Evolutionary conservation across 805 yeast genomes (phyloP).

Genomic region (Starmera pachycereana): DNA sequence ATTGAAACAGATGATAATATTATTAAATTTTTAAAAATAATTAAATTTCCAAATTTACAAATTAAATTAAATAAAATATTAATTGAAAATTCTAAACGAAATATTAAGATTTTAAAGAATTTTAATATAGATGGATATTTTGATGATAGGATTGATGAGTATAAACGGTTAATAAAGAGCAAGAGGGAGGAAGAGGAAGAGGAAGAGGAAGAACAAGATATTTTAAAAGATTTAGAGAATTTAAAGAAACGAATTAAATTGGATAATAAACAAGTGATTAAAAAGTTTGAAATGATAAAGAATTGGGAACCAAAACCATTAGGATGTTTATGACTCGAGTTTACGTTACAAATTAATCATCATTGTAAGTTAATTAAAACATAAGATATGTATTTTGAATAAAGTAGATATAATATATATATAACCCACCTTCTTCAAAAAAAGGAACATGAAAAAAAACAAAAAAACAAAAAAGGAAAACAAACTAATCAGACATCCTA

Average conservation of each 20-base stretch:
- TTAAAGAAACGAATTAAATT: slow-evolving; percentile 18
- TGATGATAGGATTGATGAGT: neutral
- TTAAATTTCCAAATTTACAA: no score
- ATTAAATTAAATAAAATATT: no score
- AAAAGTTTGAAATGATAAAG: slow-evolving; percentile 9
- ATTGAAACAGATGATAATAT: slow-evolving; percentile 15
- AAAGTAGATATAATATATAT: no score
- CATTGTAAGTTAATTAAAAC: no score
- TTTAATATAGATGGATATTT: neutral
- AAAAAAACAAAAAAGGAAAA: neutral
- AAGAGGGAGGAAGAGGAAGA: neutral
- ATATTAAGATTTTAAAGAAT: neutral
- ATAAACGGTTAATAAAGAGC: neutral
- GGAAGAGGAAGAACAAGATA: slow-evolving; percentile 14
- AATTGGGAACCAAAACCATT: slow-evolving; percentile 48
- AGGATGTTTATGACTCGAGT: slow-evolving; percentile 27
- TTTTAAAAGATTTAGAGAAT: slow-evolving; percentile 19
- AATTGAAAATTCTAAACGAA: slow-evolving; percentile 1
- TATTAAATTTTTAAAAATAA: no score
- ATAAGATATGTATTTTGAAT: no score
- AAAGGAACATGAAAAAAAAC: slow-evolving; percentile 4
- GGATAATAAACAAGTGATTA: slow-evolving; percentile 3
- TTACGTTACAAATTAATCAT: no score
- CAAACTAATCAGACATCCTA: slow-evolving; percentile 73
- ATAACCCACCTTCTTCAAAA: no score